Conservation (phyloP, 768 basidiomycete species). For the Boletus barrowsii region DNA sequence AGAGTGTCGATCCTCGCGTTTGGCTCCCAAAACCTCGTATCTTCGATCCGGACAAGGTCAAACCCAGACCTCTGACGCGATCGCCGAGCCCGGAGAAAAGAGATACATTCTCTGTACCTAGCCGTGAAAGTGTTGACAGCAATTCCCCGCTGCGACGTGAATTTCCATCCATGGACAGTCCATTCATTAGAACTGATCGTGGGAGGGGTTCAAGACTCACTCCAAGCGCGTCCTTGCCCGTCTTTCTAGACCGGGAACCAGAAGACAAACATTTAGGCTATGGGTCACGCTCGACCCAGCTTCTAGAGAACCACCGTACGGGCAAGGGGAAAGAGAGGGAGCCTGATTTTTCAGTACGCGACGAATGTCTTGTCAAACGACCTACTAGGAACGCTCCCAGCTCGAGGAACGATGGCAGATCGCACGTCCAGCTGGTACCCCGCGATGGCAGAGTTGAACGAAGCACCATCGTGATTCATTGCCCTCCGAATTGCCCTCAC, state of each 20-base stretch:
- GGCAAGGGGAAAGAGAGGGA: constrained; percentile 5
- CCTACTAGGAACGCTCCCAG: background rate
- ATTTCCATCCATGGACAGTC: background rate
- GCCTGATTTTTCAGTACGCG: background rate
- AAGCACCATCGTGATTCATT: constrained; percentile 17
- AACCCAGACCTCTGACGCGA: constrained; percentile 19
- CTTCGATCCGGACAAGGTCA: constrained; percentile 29
- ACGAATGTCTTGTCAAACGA: constrained; percentile 1
- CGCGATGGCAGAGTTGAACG: constrained; percentile 7
- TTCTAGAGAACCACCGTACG: background rate
- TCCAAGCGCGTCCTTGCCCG: constrained; percentile 20
- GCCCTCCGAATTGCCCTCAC: constrained; percentile 19
- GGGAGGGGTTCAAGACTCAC: constrained; percentile 18
- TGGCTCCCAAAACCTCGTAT: constrained; percentile 25
- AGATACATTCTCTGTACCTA: background rate
- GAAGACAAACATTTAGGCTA: background rate
- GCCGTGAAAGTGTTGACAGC: background rate
- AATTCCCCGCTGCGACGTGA: background rate
- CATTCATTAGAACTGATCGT: constrained; percentile 21
- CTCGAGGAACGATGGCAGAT: constrained; percentile 11
- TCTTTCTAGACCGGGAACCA: constrained; percentile 4
- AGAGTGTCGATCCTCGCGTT: constrained; percentile 23
- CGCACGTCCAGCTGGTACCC: constrained; percentile 23
- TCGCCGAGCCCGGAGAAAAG: constrained; percentile 23
- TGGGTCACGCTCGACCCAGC: background rate